Conservation (phyloP, 495 filamentous ascomycete genomes). For the Aspergillus asperescens region DNA sequence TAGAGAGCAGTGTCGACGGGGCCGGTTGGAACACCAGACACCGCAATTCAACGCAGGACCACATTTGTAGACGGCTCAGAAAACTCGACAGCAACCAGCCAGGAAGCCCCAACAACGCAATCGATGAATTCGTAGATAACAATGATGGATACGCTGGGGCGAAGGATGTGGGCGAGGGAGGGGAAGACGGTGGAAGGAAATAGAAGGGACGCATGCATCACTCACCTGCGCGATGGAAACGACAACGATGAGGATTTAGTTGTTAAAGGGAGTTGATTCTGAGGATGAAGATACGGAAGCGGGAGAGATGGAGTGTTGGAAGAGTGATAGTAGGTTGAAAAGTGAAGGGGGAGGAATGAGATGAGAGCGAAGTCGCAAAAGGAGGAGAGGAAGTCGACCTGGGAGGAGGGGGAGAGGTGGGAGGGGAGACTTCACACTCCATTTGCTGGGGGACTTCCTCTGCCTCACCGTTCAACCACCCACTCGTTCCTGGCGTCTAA, state of each 20-base stretch:
- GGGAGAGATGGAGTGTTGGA: slow-evolving; percentile 19
- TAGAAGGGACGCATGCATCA: slow-evolving; percentile 23
- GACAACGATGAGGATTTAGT: slow-evolving; percentile 7
- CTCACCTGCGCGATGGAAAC: slow-evolving; percentile 24
- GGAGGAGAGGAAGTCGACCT: slow-evolving; percentile 21
- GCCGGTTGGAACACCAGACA: slow-evolving; percentile 6
- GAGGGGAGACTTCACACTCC: slow-evolving; percentile 2
- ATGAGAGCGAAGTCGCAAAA: slow-evolving; percentile 1
- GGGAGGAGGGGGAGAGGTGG: slow-evolving; percentile 31
- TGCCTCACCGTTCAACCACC: not conserved
- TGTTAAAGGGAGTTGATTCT: slow-evolving; percentile 15
- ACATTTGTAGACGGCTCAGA: not conserved
- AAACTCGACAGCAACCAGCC: not conserved
- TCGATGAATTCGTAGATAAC: not conserved
- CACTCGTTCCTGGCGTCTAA: not conserved
- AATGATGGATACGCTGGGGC: slow-evolving; percentile 5
- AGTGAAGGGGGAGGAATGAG: slow-evolving; percentile 16
- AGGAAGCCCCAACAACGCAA: not conserved
- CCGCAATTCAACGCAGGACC: slow-evolving; percentile 11
- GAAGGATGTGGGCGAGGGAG: slow-evolving; percentile 17
- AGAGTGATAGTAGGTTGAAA: slow-evolving; percentile 3
- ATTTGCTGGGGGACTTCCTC: not conserved
- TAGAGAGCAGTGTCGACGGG: slow-evolving; percentile 18
- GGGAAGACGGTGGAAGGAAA: slow-evolving; percentile 16
- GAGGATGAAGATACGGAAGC: slow-evolving; percentile 21